Percentiles rank a stretch among this genome's conserved stretches.
These are phyloP conservation scores for Colletotrichum liaoningense DNA, from an alignment of 2,329 filamentous ascomycete species.

Conservation along the genomic window DNA sequence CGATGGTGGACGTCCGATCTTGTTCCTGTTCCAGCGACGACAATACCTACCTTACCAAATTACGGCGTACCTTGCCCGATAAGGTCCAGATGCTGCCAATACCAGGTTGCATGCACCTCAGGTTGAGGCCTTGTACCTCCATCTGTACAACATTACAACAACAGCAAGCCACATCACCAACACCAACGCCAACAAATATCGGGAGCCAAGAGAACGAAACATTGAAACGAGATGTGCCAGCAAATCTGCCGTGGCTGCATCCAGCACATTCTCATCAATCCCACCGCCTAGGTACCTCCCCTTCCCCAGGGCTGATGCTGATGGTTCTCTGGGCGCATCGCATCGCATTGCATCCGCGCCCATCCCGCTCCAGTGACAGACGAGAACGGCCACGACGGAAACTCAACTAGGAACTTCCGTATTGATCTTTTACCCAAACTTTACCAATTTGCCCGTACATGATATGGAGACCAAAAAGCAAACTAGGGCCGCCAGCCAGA, in stretches of 20 bases:
- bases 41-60: background rate
- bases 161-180: constrained; percentile 1
- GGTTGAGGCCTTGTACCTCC: background rate
- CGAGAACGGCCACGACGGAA: constrained; percentile 13
- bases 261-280: constrained; percentile 1
- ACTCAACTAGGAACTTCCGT: background rate
- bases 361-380: constrained; percentile 28
- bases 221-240: background rate
- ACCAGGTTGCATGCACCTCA: background rate
- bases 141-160: background rate
- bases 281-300: background rate
- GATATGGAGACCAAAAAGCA: constrained; percentile 7
- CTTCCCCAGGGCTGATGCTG: constrained; percentile 2
- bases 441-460: background rate
- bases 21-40: background rate
- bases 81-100: background rate
- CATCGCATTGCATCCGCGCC: constrained; percentile 32
- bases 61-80: background rate
- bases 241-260: constrained; percentile 24
- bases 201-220: background rate
- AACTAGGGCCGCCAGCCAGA: constrained; percentile 5
- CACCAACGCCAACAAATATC: background rate
- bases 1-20: constrained; percentile 5
- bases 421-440: background rate
- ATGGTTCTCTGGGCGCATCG: constrained; percentile 6